phyloP scores from a whole-genome alignment of 331 rosid species.

The Malus hybrid region DNA sequence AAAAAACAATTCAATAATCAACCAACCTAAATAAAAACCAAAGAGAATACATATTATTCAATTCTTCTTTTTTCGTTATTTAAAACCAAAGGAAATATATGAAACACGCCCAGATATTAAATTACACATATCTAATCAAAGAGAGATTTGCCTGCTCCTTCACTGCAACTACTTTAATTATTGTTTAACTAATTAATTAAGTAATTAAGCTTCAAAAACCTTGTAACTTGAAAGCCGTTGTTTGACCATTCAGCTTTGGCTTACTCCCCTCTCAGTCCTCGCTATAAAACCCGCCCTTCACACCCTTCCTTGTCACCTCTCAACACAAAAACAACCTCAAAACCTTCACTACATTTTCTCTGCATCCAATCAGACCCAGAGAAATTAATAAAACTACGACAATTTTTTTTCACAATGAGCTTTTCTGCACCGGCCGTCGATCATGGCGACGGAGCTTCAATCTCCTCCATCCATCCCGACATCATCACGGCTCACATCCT shows the following conservation, averaged over 20 bases:
- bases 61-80: too few species aligned
- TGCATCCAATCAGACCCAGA: too few species aligned
- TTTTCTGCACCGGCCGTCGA: background rate
- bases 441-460: constrained; percentile 14
- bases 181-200: background rate
- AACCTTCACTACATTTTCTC: too few species aligned
- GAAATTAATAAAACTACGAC: too few species aligned
- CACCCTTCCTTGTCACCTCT: background rate
- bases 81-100: background rate
- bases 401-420: constrained; percentile 7
- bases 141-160: constrained; percentile 9
- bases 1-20: too few species aligned
- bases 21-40: too few species aligned
- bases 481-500: constrained; percentile 65
- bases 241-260: background rate
- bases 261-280: background rate
- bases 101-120: background rate
- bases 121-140: background rate
- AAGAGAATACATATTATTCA: too few species aligned
- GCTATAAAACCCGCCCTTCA: background rate
- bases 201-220: too few species aligned
- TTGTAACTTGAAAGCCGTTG: background rate
- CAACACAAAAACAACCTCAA: background rate
- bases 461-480: constrained; percentile 48
- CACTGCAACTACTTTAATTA: background rate